Conservation (phyloP, 768 basidiomycete genomes). For the Collybia sordida region DNA sequence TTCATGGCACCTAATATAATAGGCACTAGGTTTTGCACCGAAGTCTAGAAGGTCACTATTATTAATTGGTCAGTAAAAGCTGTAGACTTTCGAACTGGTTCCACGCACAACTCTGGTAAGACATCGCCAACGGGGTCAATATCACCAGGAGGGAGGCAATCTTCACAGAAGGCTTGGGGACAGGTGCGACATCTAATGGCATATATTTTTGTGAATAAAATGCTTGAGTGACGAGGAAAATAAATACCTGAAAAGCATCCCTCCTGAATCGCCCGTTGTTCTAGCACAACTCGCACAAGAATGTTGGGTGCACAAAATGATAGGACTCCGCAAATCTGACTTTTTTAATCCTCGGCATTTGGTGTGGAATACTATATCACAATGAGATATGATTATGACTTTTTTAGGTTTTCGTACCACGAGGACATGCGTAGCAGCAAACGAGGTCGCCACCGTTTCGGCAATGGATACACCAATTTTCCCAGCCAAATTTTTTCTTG, state of each 20-base stretch:
- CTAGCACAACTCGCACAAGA: constrained; percentile 44
- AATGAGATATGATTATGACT: not conserved
- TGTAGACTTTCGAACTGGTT: not conserved
- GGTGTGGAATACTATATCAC: constrained; percentile 49
- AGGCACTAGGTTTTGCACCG: constrained; percentile 32
- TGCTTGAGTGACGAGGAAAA: not conserved
- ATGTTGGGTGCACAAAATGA: constrained; percentile 49
- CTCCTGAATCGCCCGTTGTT: constrained; percentile 46
- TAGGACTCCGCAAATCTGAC: constrained; percentile 23
- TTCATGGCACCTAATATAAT: constrained; percentile 51
- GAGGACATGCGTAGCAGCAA: constrained; percentile 49
- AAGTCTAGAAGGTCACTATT: constrained; percentile 41
- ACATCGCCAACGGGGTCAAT: constrained; percentile 52
- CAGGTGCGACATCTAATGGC: constrained; percentile 56
- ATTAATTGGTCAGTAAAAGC: constrained; percentile 2
- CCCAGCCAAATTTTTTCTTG: constrained; percentile 41
- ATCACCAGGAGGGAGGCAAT: constrained; percentile 52
- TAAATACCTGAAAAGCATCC: constrained; percentile 56
- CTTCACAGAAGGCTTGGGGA: constrained; percentile 59
- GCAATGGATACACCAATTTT: constrained; percentile 61
- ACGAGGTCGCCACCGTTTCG: constrained; percentile 57
- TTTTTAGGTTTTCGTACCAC: constrained; percentile 35
- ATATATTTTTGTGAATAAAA: not conserved
- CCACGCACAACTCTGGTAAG: constrained; percentile 57
- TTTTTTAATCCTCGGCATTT: constrained; percentile 41